Evolutionary conservation across 306 rosid species (phyloP).

Genomic region (Spatholobus suberectus): DNA sequence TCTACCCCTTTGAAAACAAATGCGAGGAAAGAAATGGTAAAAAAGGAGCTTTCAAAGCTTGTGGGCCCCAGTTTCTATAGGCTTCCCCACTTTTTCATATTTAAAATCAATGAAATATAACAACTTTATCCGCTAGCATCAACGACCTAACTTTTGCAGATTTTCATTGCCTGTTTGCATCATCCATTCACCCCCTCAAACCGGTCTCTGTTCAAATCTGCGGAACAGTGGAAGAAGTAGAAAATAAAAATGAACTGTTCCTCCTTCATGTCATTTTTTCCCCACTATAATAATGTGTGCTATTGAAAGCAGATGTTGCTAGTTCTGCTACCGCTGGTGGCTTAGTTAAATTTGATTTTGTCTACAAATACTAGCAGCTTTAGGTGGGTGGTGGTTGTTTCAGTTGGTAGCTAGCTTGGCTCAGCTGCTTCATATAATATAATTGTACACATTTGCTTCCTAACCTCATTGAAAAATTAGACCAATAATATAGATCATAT

Average conservation of each 20-base stretch:
- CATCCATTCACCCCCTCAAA: no score
- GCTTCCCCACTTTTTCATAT: slow-evolving; percentile 36
- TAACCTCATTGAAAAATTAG: slow-evolving; percentile 48
- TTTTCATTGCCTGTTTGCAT: slow-evolving; percentile 47
- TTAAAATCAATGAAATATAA: slow-evolving; percentile 11
- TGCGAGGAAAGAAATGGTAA: slow-evolving; percentile 39
- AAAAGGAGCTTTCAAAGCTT: slow-evolving; percentile 39
- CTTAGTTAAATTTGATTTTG: slow-evolving; percentile 42
- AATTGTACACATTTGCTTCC: slow-evolving; percentile 40
- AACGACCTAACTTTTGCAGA: slow-evolving; percentile 56
- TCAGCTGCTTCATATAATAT: slow-evolving; percentile 44
- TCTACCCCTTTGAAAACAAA: slow-evolving; percentile 65
- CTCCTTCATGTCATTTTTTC: background rate
- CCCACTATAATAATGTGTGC: background rate
- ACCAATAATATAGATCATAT: slow-evolving; percentile 1
- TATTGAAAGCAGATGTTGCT: slow-evolving; percentile 33
- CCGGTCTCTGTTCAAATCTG: slow-evolving; percentile 37
- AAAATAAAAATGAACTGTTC: background rate
- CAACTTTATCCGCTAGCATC: slow-evolving; percentile 53
- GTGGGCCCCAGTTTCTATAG: slow-evolving; percentile 44
- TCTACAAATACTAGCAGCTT: slow-evolving; percentile 35
- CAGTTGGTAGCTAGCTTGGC: slow-evolving; percentile 51
- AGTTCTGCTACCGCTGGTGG: slow-evolving; percentile 6
- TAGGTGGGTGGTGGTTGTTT: slow-evolving; percentile 58
- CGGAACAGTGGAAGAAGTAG: background rate